Evolutionary conservation across 352 stramenopile species (phyloP).

Genomic region (Pythium brachiatum): DNA sequence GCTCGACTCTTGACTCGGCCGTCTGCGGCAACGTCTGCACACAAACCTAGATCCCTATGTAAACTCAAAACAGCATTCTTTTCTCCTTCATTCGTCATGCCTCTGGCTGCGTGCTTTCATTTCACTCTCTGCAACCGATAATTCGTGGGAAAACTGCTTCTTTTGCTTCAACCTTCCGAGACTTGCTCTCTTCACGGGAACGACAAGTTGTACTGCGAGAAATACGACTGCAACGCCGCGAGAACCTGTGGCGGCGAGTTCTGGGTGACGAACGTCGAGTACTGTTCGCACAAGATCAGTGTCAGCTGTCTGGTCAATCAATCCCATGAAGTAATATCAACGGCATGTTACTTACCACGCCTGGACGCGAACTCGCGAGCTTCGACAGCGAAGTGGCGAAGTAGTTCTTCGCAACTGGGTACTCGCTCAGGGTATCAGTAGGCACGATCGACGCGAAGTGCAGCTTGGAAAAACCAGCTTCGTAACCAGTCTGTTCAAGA

Average conservation of each 20-base stretch:
- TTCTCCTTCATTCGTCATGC: neutral
- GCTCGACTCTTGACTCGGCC: neutral
- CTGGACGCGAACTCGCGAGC: constrained; percentile 59
- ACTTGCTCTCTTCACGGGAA: constrained; percentile 47
- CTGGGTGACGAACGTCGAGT: constrained; percentile 46
- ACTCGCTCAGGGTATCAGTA: constrained; percentile 86
- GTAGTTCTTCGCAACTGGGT: constrained; percentile 56
- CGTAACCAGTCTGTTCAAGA: constrained; percentile 86
- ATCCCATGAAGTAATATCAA: neutral
- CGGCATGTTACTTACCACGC: constrained; percentile 46
- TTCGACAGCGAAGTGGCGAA: constrained; percentile 65
- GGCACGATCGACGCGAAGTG: constrained; percentile 87
- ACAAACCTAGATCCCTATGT: constrained; percentile 33
- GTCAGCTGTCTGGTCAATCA: neutral
- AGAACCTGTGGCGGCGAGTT: constrained; percentile 34
- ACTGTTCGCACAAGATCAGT: constrained; percentile 30
- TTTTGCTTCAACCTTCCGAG: neutral
- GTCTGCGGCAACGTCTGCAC: constrained; percentile 27
- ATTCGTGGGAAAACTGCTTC: neutral
- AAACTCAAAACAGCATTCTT: constrained; percentile 23
- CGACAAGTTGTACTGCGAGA: constrained; percentile 57
- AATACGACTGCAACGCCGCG: constrained; percentile 52
- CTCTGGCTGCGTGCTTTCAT: neutral
- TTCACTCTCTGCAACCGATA: neutral
- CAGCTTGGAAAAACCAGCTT: constrained; percentile 93